phyloP scores from a whole-genome alignment of 495 filamentous ascomycete genomes.

The Cryomyces antarcticus region DNA sequence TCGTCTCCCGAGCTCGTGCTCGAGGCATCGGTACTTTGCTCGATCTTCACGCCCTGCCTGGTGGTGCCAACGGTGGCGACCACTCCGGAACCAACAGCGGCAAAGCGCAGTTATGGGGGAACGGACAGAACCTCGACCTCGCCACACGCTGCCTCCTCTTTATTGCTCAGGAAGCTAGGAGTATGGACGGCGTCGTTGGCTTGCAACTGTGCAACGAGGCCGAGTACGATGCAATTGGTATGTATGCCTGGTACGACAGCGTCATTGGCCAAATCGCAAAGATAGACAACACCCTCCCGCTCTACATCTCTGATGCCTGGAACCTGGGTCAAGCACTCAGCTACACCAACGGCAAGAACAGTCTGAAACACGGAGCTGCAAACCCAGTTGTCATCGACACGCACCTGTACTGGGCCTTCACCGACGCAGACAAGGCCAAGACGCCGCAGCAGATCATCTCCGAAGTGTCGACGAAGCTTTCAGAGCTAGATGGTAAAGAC shows the following conservation, averaged over 20 bases:
- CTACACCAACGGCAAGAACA: conserved; percentile 19
- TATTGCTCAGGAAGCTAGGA: conserved; percentile 22
- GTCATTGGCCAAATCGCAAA: conserved; percentile 21
- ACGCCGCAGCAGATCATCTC: conserved; percentile 27
- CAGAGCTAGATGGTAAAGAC: conserved; percentile 20
- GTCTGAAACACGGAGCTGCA: background rate
- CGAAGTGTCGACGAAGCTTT: conserved; percentile 17
- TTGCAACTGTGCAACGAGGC: conserved; percentile 35
- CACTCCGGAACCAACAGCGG: conserved; percentile 29
- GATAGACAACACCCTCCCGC: conserved; percentile 26
- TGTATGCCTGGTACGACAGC: conserved; percentile 33
- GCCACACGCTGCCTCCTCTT: conserved; percentile 22
- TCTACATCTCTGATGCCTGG: conserved; percentile 36
- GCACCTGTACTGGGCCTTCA: conserved; percentile 33
- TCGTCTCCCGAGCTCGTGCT: conserved; percentile 20
- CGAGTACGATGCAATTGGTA: conserved; percentile 21
- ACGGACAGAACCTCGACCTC: conserved; percentile 14
- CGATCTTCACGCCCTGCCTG: conserved; percentile 34
- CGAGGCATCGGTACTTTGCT: conserved; percentile 31
- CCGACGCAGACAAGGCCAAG: conserved; percentile 22
- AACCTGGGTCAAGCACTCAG: conserved; percentile 20
- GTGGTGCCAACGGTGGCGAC: conserved; percentile 28
- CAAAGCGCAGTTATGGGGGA: conserved; percentile 25
- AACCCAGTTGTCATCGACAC: conserved; percentile 33
- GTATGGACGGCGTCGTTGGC: conserved; percentile 26